Evolutionary conservation across 2,329 filamentous ascomycete genomes (phyloP).

Genomic region (Gnomoniopsis smithogilvyi): DNA sequence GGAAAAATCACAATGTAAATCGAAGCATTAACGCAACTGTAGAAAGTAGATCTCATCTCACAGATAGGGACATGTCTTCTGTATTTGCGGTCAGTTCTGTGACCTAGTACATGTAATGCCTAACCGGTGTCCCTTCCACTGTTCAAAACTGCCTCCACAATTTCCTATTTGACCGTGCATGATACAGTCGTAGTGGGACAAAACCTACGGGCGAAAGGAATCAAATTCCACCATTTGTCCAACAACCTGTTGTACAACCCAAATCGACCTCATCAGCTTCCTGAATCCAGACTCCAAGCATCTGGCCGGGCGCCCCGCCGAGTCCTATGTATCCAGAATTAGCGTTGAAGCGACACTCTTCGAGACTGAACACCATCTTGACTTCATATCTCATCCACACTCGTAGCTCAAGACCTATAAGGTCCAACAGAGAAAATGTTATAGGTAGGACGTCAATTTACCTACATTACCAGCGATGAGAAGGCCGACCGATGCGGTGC

Average conservation of each 20-base stretch:
- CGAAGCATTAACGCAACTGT: no score
- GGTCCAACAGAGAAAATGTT: no score
- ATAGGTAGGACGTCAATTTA: no score
- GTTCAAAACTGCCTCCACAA: slow-evolving; percentile 30
- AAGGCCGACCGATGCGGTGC: slow-evolving; percentile 49
- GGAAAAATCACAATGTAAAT: no score
- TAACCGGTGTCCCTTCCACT: no score
- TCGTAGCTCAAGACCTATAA: not conserved
- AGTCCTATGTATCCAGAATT: slow-evolving; percentile 67
- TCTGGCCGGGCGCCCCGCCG: slow-evolving; percentile 65
- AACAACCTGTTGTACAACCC: slow-evolving; percentile 70
- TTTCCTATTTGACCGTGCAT: slow-evolving; percentile 43
- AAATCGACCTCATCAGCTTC: slow-evolving; percentile 55
- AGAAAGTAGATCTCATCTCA: no score
- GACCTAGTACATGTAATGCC: no score
- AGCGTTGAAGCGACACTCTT: slow-evolving; percentile 68
- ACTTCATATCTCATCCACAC: slow-evolving; percentile 65
- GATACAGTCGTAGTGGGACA: slow-evolving; percentile 52
- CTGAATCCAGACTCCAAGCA: slow-evolving; percentile 73
- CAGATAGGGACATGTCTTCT: no score
- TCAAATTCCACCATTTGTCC: slow-evolving; percentile 60
- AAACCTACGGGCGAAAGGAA: slow-evolving; percentile 56
- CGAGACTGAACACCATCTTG: slow-evolving; percentile 59
- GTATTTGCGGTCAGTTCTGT: no score
- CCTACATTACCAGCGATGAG: no score